Evolutionary conservation across 352 stramenopile genomes (phyloP), one percentile per base, ranked within the genome.

Genomic region (Phytophthora sojae): DNA sequence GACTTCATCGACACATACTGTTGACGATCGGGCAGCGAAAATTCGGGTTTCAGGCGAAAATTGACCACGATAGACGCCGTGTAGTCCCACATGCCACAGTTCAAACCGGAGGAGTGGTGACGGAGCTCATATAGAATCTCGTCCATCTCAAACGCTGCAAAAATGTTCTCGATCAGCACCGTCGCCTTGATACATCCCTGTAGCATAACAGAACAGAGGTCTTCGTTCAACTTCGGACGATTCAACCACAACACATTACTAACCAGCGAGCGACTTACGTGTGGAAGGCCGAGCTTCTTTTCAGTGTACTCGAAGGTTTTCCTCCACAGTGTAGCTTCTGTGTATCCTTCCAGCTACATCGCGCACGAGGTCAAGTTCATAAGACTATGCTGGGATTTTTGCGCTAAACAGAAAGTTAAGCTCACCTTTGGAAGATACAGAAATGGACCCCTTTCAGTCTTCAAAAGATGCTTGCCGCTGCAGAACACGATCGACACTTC

Each of bases 11-110:
- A 92, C 8, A 93, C 86, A 37, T 86, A 88, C 15, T 87, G 83
- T 68, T 92, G 84, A 44, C 97, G 90, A 72, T 99, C 97, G 2
- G 96, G 97, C n/a, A 98, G 81, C 60, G 99, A 77, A 52, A 81
- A 98, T 61, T 90, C 73, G 19, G 19, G 42, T 47, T 92, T 84
- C 37, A 85, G 80, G 51, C 96, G 91, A 21, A 98, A 97, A 67
- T 95, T 96, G 70, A 98, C 98, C 70, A 99, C 97, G 72, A 97
- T 97, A 17, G 92, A 98, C 65, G 98, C 98, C 6, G 98, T 97
- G 78, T 99, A 99, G 78, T 99, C 96, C 96, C 97, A 99, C 69
- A 98, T 96, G 39, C 97, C 97, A 75, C 96, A 99, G 79, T 99
- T 99, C 44, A 99, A 77, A 26, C 97, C 97, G 11, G 90, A 79